Evolutionary conservation across 331 rosid genomes (phyloP), one percentile per base, ranked within the genome.

Genomic region (Malus hybrid): DNA sequence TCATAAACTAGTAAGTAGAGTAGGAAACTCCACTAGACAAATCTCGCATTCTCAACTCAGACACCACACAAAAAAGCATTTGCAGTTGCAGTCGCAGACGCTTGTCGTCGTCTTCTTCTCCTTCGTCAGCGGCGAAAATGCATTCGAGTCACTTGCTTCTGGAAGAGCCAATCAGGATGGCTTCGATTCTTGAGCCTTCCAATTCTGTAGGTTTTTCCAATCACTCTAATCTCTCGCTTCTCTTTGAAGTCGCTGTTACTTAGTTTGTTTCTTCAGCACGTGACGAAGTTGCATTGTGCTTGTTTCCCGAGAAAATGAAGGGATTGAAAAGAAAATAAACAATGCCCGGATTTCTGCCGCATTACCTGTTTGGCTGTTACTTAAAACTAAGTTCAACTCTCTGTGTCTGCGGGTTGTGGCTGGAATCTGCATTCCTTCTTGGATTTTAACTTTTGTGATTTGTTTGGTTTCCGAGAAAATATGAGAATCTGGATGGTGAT

Each of bases 121-220:
- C 20, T 28, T 19, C n/a, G n/a, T n/a, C n/a, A 2, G 19, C 26
- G 24, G 53, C 46, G 53, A 74, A 79, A 63, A 90, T 91, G 96
- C 87, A 77, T 13, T 73, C 90, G 13, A 87, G 72, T 29, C 83
- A 88, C 72, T 75, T 91, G 86, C 84, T 91, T 72, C 89, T 87
- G 8, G 90, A 91, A 67, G 96, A 91, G 78, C 96, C 96, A 0
- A 87, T 91, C 28, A 74, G 96, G 84, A 91, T 91, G 93, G 87
- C 87, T 32, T 85, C 96, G 52, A 78, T 91, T 57, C 86, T 91
- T 1, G 96, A 91, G 83, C 88, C 93, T 48, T 87, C 96, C 20
- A 88, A 91, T 73, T 85, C 90, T 69, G 96, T 88, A 14, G 82
- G 90, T 75, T 26, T 16, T 63, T 56, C 62, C 14, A 42, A 4